Conservation (phyloP, 1,284 basidiomycete genomes). For the Meripilus lineatus region DNA sequence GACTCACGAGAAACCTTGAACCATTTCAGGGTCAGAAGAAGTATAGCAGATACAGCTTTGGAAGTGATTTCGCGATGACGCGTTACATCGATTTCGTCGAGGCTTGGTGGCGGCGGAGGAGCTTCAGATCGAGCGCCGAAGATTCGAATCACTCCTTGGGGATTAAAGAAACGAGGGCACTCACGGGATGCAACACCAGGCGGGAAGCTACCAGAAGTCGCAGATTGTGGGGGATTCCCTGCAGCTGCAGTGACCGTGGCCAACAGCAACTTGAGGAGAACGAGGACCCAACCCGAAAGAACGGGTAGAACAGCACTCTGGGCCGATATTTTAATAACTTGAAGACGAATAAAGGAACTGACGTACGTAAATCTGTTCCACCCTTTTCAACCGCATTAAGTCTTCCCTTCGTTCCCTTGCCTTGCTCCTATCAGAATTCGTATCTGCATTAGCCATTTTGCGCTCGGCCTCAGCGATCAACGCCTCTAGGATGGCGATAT, state of each 20-base stretch:
- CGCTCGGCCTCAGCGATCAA: constrained; percentile 66
- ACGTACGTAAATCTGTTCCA: constrained; percentile 89
- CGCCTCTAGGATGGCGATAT: constrained; percentile 65
- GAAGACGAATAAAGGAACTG: constrained; percentile 9
- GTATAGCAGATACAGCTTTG: constrained; percentile 94
- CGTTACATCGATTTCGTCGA: constrained; percentile 94
- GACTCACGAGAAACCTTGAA: constrained; percentile 94
- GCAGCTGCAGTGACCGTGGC: constrained; percentile 84
- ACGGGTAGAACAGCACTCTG: constrained; percentile 78
- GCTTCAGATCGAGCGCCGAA: constrained; percentile 55
- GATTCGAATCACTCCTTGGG: constrained; percentile 1
- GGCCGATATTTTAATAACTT: constrained; percentile 3
- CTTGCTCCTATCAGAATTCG: constrained; percentile 51
- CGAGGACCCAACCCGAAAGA: constrained; percentile 83
- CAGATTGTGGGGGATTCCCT: constrained; percentile 52
- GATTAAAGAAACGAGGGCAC: constrained; percentile 16
- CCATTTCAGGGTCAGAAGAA: constrained; percentile 92
- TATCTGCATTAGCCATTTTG: constrained; percentile 51
- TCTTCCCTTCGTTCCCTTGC: constrained; percentile 72
- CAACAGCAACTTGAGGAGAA: constrained; percentile 82
- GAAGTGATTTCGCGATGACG: constrained; percentile 97
- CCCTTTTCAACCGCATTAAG: constrained; percentile 77
- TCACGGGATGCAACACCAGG: constrained; percentile 66
- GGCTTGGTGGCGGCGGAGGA: constrained; percentile 66
- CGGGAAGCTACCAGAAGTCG: constrained; percentile 61